Evolutionary conservation across 2,329 filamentous ascomycete species (phyloP).

Genomic region (Mariannaea elegans): DNA sequence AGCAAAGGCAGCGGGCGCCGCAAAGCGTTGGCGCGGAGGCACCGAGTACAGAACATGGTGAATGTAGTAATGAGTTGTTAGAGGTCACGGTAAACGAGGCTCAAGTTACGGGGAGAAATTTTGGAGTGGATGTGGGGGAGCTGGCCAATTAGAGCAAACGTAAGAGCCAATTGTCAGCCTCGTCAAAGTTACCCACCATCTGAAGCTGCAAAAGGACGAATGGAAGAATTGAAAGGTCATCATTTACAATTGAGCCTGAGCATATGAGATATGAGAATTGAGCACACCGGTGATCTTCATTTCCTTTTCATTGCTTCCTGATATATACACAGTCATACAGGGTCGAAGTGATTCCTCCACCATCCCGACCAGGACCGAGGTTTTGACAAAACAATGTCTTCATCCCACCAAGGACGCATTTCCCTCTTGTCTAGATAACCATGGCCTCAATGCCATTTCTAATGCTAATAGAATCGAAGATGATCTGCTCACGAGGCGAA

Average conservation of each 20-base stretch:
- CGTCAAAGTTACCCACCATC: constrained; percentile 23
- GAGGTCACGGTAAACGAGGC: constrained; percentile 37
- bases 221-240: background rate
- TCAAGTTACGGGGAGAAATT: constrained; percentile 38
- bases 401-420: constrained; percentile 32
- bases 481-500: constrained; percentile 41
- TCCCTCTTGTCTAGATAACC: constrained; percentile 32
- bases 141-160: constrained; percentile 38
- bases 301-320: constrained; percentile 41
- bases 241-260: background rate
- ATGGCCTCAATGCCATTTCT: constrained; percentile 18
- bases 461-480: constrained; percentile 1
- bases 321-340: constrained; percentile 49
- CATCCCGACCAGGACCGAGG: constrained; percentile 27
- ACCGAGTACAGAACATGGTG: constrained; percentile 56
- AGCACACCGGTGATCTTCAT: constrained; percentile 17
- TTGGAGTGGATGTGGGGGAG: constrained; percentile 38
- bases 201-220: background rate
- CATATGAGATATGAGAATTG: too few species aligned
- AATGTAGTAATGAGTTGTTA: constrained; percentile 34
- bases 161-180: constrained; percentile 42
- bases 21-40: constrained; percentile 55
- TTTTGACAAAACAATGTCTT: constrained; percentile 28
- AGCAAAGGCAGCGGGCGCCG: constrained; percentile 43
- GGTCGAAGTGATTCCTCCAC: constrained; percentile 33